Percentiles rank a stretch among this genome's conserved stretches.
Evolutionary conservation across 176 grass and related monocot genomes (phyloP).

Genomic region (Oryza longistaminata): DNA sequence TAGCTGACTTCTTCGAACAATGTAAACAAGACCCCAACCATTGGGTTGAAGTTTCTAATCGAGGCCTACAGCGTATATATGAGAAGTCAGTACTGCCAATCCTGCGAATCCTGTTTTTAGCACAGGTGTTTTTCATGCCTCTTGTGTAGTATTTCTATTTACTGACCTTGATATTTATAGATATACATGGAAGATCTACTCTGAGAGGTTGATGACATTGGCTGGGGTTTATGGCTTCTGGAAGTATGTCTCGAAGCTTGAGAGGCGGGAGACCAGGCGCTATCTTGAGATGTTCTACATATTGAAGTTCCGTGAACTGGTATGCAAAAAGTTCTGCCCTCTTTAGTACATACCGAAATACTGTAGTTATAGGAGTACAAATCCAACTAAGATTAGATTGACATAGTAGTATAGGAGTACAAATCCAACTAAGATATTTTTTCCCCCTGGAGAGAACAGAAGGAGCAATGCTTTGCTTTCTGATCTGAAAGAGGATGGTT

Average conservation of each 20-base stretch:
- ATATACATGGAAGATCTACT: conserved; percentile 98
- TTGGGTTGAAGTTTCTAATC: conserved; percentile 65
- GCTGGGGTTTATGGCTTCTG: conserved; percentile 94
- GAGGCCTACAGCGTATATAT: conserved; percentile 64
- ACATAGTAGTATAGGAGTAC: background rate
- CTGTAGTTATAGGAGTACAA: background rate
- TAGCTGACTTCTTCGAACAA: conserved; percentile 77
- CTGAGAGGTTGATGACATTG: conserved; percentile 90
- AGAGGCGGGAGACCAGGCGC: conserved; percentile 78
- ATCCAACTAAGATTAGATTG: background rate
- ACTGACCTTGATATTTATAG: conserved; percentile 34
- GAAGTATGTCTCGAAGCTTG: conserved; percentile 94
- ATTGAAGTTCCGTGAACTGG: conserved; percentile 78
- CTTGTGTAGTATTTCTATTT: conserved; percentile 10
- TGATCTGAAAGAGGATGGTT: background rate
- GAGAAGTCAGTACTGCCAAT: conserved; percentile 56
- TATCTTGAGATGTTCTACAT: conserved; percentile 99
- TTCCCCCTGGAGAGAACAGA: background rate
- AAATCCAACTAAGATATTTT: background rate
- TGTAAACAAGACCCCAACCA: conserved; percentile 62
- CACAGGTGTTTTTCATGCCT: conserved; percentile 17
- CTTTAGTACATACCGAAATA: background rate
- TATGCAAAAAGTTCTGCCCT: conserved; percentile 31
- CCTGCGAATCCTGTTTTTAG: background rate
- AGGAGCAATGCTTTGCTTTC: background rate